Base-by-base conservation (phyloP, 192 early-diverging fungal species). In the Coemansia sp. region DNA sequence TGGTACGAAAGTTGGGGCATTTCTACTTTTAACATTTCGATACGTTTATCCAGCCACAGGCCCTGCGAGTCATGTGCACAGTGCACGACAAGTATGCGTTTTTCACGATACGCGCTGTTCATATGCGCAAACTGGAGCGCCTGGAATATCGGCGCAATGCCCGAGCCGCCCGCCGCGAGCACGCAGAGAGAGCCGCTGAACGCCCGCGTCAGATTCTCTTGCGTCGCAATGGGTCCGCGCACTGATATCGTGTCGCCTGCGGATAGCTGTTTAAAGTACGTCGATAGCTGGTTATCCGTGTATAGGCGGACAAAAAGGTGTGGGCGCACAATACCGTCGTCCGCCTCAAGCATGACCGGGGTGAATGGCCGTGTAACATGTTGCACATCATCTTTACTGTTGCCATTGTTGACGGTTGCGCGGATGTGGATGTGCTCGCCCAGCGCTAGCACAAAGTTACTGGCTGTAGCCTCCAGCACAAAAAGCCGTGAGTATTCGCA, bases 361-460 rank as follows among this genome's bases (percentile, higher is more conserved):
- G 73, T 76, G 27, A 69, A 76, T 16, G 73, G 72, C 28, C 62
- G 51, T 5, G 72, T 75, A 1, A 62, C 33, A 0, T 25, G 35
- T 6, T 12, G n/a, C n/a, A n/a, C n/a, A n/a, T n/a, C n/a, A n/a
- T n/a, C n/a, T n/a, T n/a, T n/a, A n/a, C n/a, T n/a, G n/a, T n/a
- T 18, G 12, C 28, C 40, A 6, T 40, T 35, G 18, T 21, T 6
- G 9, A 58, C 6, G 6, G 8, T 3, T 21, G 60, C 54, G 5
- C 73, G 58, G n/a, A 69, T 52, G 28, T 76, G 73, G 27, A 76
- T 57, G 38, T 76, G 73, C 22, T 76, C 63, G 45, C 73, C 73
- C 4, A 61, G 24, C 2, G 63, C 47, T 28, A 69, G 22, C 5
- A 59, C 51, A 54, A 76, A 76, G 9, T 69, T 40, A 14, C 23